A percentile compares a stretch with the other conserved stretches of the same genome.
Evolutionary conservation across 768 basidiomycete species (phyloP).

Genomic region (Coprinopsis sp.): DNA sequence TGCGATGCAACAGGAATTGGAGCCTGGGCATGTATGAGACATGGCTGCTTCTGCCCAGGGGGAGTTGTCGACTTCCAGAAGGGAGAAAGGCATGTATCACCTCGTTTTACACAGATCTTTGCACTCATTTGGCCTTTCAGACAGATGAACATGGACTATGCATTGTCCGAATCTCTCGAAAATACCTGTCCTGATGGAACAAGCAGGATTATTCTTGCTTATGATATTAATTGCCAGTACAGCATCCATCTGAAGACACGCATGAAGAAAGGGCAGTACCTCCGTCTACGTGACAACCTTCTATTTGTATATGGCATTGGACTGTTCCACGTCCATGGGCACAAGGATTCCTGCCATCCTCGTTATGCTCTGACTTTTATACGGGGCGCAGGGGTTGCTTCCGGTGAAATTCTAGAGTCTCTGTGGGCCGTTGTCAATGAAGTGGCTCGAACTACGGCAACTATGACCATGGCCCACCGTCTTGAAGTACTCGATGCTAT

Average conservation of each 20-base stretch:
- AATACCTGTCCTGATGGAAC: conserved; percentile 6
- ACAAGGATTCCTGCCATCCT: conserved; percentile 20
- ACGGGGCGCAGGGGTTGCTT: conserved; percentile 21
- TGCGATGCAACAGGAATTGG: conserved; percentile 14
- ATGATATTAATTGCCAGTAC: conserved; percentile 21
- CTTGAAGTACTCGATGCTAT: conserved; percentile 25
- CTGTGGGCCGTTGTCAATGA: conserved; percentile 28
- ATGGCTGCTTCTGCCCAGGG: conserved; percentile 17
- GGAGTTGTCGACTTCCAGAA: conserved; percentile 21
- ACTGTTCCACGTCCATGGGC: conserved; percentile 27
- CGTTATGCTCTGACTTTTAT: conserved; percentile 24
- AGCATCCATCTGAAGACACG: conserved; percentile 1
- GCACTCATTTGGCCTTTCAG: background rate
- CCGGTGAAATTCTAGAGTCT: conserved; percentile 31
- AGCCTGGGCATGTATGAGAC: conserved; percentile 14
- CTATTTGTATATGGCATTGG: conserved; percentile 18
- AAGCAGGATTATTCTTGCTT: conserved; percentile 6
- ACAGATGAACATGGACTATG: conserved; percentile 24
- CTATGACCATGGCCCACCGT: conserved; percentile 18
- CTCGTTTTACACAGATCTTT: no score
- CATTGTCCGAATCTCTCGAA: conserved; percentile 12
- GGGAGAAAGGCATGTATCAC: conserved; percentile 12
- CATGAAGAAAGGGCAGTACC: background rate
- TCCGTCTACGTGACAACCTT: background rate
- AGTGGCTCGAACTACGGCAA: conserved; percentile 17